phyloP scores from a whole-genome alignment of 192 early-diverging fungal species.

The Entrophospora sp. region DNA sequence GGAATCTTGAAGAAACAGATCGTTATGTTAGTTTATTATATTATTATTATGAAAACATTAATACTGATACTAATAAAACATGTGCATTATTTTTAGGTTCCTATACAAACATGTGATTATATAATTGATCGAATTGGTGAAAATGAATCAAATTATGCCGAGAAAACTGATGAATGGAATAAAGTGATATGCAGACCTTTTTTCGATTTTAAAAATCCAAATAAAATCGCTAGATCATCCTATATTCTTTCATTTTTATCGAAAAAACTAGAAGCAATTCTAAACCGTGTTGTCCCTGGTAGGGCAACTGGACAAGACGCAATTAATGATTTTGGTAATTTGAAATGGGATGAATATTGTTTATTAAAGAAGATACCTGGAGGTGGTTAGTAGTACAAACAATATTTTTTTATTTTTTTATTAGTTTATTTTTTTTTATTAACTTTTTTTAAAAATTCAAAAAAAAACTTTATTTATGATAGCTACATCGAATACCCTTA shows the following conservation, averaged over 20 bases:
- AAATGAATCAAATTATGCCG: constrained; percentile 37
- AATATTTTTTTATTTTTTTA: no score
- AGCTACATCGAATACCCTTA: no score
- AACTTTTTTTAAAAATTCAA: no score
- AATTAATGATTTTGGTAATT: constrained; percentile 12
- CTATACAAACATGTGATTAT: constrained; percentile 48
- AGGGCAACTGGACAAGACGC: not conserved
- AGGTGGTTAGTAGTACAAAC: no score
- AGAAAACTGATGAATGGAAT: constrained; percentile 42
- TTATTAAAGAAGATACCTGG: no score
- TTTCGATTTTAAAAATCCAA: constrained; percentile 42
- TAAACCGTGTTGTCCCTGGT: not conserved
- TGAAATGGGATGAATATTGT: constrained; percentile 52
- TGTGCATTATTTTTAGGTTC: constrained; percentile 28
- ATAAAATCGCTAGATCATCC: constrained; percentile 36
- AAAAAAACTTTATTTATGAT: no score
- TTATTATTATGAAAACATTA: not conserved
- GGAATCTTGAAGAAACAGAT: constrained; percentile 50
- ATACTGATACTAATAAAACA: not conserved
- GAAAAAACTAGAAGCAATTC: not conserved
- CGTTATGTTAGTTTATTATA: constrained; percentile 42
- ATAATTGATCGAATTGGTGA: constrained; percentile 42
- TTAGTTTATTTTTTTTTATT: no score
- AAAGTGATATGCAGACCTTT: constrained; percentile 45
- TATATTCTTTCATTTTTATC: constrained; percentile 28